phyloP scores from a whole-genome alignment of 805 yeast species.

The Debaryomyces prosopidis region DNA sequence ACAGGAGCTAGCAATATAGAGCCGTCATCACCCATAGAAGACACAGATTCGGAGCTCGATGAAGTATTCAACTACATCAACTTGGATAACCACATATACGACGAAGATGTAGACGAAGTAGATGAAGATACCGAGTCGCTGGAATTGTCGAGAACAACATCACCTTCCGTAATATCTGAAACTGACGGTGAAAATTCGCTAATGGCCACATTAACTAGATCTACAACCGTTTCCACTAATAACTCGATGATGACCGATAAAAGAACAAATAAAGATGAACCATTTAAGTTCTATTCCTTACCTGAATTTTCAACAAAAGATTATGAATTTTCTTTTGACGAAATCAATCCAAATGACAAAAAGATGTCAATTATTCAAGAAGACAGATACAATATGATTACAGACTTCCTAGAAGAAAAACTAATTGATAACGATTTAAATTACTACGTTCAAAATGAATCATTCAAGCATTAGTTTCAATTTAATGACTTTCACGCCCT shows the following conservation, averaged over 20 bases:
- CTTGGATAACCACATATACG: conserved; percentile 17
- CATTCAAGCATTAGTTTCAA: conserved; percentile 1
- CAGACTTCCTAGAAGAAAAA: conserved; percentile 42
- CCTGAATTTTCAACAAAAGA: conserved; percentile 27
- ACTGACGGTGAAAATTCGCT: conserved; percentile 31
- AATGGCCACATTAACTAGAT: conserved; percentile 41
- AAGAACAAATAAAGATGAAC: conserved; percentile 4
- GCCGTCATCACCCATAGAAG: conserved; percentile 4
- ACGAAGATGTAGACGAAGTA: conserved; percentile 18
- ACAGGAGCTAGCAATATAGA: conserved; percentile 10
- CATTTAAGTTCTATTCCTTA: conserved; percentile 28
- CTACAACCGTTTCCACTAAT: conserved; percentile 41
- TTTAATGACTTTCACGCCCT: conserved; percentile 5
- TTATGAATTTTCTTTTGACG: conserved; percentile 20
- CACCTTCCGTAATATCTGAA: conserved; percentile 34
- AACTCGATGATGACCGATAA: conserved; percentile 18
- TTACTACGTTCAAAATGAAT: conserved; percentile 24
- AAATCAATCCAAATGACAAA: conserved; percentile 17
- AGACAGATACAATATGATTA: conserved; percentile 41
- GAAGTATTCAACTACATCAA: conserved; percentile 27
- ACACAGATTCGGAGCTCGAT: conserved; percentile 8
- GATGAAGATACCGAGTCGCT: conserved; percentile 22
- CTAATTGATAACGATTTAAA: conserved; percentile 37
- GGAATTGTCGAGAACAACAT: conserved; percentile 37
- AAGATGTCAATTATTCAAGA: conserved; percentile 25